A percentile compares a stretch with the other conserved stretches of the same genome.
These are phyloP conservation scores for Metschnikowia cerradonensis DNA, from an alignment of 805 yeast species.

Conservation along the genomic window DNA sequence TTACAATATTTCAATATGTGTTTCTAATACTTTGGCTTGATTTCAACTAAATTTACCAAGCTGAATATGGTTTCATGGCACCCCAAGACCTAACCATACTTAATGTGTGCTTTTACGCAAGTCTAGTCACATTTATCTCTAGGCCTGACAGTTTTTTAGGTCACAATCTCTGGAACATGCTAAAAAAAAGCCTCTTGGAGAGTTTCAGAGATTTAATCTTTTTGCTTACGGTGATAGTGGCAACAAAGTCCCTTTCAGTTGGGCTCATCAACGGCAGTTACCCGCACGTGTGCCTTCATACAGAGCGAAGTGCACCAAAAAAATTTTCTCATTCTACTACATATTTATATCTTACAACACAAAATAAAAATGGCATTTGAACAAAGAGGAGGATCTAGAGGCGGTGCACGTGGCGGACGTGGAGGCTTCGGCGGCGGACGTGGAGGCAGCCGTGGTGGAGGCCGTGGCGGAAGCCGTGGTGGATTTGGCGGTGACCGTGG, in stretches of 20 bases:
- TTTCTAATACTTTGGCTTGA: background rate
- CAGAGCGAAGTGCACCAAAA: constrained; percentile 5
- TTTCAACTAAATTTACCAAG: background rate
- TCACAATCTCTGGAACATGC: background rate
- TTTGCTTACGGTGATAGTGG: background rate
- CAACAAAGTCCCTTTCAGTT: background rate
- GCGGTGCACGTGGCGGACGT: constrained; percentile 18
- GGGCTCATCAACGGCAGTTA: constrained; percentile 7
- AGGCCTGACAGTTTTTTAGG: too few relatives aligned
- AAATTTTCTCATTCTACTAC: constrained; percentile 12
- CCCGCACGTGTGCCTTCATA: constrained; percentile 18
- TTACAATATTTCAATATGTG: background rate
- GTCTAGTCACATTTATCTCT: background rate
- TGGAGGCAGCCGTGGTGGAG: constrained; percentile 50
- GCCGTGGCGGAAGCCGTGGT: constrained; percentile 44
- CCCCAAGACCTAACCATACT: background rate
- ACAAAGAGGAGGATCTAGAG: constrained; percentile 21
- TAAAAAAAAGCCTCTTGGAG: background rate
- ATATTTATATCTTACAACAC: constrained; percentile 5
- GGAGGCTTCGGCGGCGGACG: constrained; percentile 23
- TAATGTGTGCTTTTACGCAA: background rate
- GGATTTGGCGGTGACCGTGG: constrained; percentile 44
- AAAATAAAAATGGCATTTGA: constrained; percentile 18
- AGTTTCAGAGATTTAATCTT: too few relatives aligned
- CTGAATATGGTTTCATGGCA: background rate